phyloP scores from a whole-genome alignment of 257 asterid species.

The Handroanthus guayacan region DNA sequence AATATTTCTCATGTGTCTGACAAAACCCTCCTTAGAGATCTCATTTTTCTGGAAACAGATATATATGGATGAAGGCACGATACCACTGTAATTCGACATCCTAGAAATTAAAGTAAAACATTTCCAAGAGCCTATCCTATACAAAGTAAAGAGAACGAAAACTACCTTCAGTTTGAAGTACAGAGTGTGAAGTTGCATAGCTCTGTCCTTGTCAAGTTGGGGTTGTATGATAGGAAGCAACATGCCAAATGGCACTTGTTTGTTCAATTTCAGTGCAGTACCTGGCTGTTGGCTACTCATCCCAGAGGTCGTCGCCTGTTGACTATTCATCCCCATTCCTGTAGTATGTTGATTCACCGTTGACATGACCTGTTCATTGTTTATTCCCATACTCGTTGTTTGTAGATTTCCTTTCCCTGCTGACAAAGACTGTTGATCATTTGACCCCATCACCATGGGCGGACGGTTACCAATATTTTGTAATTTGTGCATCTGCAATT shows the following conservation, averaged over 20 bases:
- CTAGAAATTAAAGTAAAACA: slow-evolving; percentile 3
- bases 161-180: slow-evolving; percentile 75
- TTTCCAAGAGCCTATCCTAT: slow-evolving; percentile 16
- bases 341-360: slow-evolving; percentile 43
- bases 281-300: slow-evolving; percentile 49
- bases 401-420: slow-evolving; percentile 50
- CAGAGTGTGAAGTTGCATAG: slow-evolving; percentile 83
- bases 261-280: slow-evolving; percentile 56
- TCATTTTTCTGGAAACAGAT: slow-evolving; percentile 74
- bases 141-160: slow-evolving; percentile 34
- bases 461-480: slow-evolving; percentile 55
- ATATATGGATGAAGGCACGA: slow-evolving; percentile 28
- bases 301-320: slow-evolving; percentile 48
- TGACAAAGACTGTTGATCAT: slow-evolving; percentile 52
- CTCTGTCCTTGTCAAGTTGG: slow-evolving; percentile 91
- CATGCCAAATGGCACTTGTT: slow-evolving; percentile 92
- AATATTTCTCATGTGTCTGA: slow-evolving; percentile 82
- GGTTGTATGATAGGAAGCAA: slow-evolving; percentile 90
- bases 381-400: slow-evolving; percentile 36
- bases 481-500: slow-evolving; percentile 52
- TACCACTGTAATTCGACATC: slow-evolving; percentile 23
- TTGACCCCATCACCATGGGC: slow-evolving; percentile 46
- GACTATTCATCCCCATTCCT: slow-evolving; percentile 47
- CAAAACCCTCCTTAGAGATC: slow-evolving; percentile 81
- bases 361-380: slow-evolving; percentile 43